phyloP scores from a whole-genome alignment of 2,329 filamentous ascomycete genomes.

The Westerdykella sp. region DNA sequence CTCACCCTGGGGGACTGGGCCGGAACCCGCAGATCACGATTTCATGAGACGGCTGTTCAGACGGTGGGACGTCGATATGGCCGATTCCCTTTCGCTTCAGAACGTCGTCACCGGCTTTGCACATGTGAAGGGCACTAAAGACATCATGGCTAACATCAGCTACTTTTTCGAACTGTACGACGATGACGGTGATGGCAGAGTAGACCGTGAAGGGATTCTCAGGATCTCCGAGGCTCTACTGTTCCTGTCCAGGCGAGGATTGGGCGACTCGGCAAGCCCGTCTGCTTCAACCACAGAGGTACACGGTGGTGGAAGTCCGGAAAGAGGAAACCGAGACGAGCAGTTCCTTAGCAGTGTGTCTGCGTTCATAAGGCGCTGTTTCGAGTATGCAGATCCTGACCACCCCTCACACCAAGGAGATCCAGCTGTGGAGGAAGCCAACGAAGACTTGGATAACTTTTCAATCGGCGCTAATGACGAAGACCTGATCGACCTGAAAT shows the following conservation, averaged over 20 bases:
- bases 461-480: constrained; percentile 65
- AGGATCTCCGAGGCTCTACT: constrained; percentile 89
- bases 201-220: constrained; percentile 91
- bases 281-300: constrained; percentile 54
- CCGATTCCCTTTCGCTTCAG: constrained; percentile 74
- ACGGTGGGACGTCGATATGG: constrained; percentile 77
- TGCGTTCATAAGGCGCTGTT: constrained; percentile 91
- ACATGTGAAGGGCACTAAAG: constrained; percentile 82
- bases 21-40: constrained; percentile 83
- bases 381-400: constrained; percentile 95
- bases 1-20: constrained; percentile 54
- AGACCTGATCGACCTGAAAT: constrained; percentile 54
- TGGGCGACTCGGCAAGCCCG: constrained; percentile 68
- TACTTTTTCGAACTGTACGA: constrained; percentile 99
- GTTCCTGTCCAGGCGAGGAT: constrained; percentile 82
- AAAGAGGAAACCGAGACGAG: constrained; percentile 63
- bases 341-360: constrained; percentile 88
- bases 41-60: constrained; percentile 84
- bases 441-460: constrained; percentile 52
- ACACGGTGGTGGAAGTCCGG: constrained; percentile 31
- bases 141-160: constrained; percentile 96
- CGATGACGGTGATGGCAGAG: constrained; percentile 81
- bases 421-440: constrained; percentile 21
- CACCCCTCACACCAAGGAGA: constrained; percentile 54
- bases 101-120: constrained; percentile 89